Evolutionary conservation across 805 yeast species (phyloP), one percentile per base, ranked within the genome.

Genomic region (Grigorovia yakushimaensis): DNA sequence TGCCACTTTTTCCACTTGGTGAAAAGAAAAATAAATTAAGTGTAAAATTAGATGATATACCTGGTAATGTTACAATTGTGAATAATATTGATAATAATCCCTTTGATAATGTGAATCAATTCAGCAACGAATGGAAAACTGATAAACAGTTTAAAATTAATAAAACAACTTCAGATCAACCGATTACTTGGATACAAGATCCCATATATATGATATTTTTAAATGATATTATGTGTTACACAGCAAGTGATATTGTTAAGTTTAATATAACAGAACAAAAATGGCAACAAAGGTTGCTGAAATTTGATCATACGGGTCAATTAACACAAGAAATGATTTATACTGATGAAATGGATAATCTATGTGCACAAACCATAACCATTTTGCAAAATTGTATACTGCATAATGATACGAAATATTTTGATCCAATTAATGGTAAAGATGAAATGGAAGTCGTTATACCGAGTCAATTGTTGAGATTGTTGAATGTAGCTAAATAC

Each of bases 281-380:
- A 21, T 61, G 66, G 66, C 53, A 56, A 47, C 67, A 63, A 50
- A 50, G 61, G 6, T 58, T 44, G 37, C 40, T 60, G 17, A 55
- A 54, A n/a, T 37, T 49, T 18, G 41, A 51, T 22, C 24, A 47
- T 1, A 39, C 41, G 9, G 54, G 54, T 11, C 39, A 33, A 43
- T 19, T 30, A 35, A 15, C 24, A n/a, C 20, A 21, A 39, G 21
- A 19, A 11, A 15, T 11, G 5, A 43, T 18, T 30, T 35, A 42
- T 8, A 45, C 45, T 30, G 38, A 42, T 9, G 49, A 54, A 0
- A 35, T 59, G 37, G 67, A 62, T 41, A 53, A 51, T 23, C 54
- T 57, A 56, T 62, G 67, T 41, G 33, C 54, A 17, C 41, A 49
- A 17, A 54, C 65, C 1, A 38, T 58, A 17, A 23, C 47, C 5